Conservation (phyloP, 306 rosid species). For the Carpinus viminea region DNA sequence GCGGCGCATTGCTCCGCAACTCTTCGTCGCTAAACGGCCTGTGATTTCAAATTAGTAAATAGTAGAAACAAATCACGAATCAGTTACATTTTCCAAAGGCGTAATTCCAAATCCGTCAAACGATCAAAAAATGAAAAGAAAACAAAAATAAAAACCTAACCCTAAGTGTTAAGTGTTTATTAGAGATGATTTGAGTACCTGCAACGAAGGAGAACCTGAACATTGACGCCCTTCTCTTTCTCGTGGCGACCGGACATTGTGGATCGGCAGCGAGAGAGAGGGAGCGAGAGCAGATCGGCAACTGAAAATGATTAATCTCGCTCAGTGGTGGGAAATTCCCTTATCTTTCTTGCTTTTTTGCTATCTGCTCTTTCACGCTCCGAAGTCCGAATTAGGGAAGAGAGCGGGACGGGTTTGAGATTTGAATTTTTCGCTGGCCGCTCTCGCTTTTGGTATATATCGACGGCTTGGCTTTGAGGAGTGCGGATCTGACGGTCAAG, state of each 20-base stretch:
- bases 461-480: conserved; percentile 32
- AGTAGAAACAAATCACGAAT: neutral
- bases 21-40: conserved; percentile 95
- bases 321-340: conserved; percentile 14
- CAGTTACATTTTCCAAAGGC: neutral
- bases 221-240: conserved; percentile 94
- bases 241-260: conserved; percentile 81
- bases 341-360: conserved; percentile 7
- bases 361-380: conserved; percentile 12
- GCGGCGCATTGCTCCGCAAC: conserved; percentile 86
- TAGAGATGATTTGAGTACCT: conserved; percentile 38
- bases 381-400: conserved; percentile 28
- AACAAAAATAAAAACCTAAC: neutral
- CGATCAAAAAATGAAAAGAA: neutral
- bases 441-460: conserved; percentile 40
- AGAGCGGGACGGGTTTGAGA: conserved; percentile 51
- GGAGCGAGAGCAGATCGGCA: conserved; percentile 37
- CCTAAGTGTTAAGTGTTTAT: neutral
- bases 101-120: neutral
- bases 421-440: conserved; percentile 66
- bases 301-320: conserved; percentile 14
- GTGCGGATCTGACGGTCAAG: conserved; percentile 38
- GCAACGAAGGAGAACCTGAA: conserved; percentile 96
- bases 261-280: conserved; percentile 22
- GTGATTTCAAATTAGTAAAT: neutral